These are phyloP conservation scores for Haberlea rhodopensis DNA, from an alignment of 257 asterid genomes.

Conservation along the genomic window DNA sequence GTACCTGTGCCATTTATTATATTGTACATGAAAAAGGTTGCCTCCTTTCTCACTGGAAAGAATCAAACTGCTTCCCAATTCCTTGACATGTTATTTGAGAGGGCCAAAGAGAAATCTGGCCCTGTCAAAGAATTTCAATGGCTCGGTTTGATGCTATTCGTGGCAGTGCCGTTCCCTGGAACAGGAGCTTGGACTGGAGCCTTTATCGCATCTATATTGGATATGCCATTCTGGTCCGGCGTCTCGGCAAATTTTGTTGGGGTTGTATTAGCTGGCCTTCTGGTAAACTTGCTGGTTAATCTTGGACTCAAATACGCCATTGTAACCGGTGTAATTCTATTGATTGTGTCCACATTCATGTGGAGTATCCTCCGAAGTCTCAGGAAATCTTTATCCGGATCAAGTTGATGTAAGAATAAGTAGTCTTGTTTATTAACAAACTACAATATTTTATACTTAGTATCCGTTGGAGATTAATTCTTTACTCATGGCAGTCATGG, in stretches of 20 bases:
- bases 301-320: constrained; percentile 77
- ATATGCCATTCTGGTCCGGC: constrained; percentile 90
- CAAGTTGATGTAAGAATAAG: constrained; percentile 27
- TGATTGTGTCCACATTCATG: constrained; percentile 74
- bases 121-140: constrained; percentile 90
- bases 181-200: constrained; percentile 99
- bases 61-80: constrained; percentile 53
- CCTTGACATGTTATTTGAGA: constrained; percentile 49
- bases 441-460: no score
- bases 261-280: constrained; percentile 77
- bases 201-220: constrained; percentile 71
- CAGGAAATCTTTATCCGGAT: constrained; percentile 39
- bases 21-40: constrained; percentile 62
- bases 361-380: constrained; percentile 75
- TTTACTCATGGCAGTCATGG: no score
- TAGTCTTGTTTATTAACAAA: not conserved
- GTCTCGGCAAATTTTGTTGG: constrained; percentile 77
- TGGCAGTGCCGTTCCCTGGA: constrained; percentile 95
- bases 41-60: constrained; percentile 53
- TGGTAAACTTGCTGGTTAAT: constrained; percentile 81
- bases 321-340: constrained; percentile 48
- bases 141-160: constrained; percentile 95
- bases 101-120: constrained; percentile 69
- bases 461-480: no score
- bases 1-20: constrained; percentile 84